phyloP scores from a whole-genome alignment of 1,284 basidiomycete species.

The Vanrija sp. region DNA sequence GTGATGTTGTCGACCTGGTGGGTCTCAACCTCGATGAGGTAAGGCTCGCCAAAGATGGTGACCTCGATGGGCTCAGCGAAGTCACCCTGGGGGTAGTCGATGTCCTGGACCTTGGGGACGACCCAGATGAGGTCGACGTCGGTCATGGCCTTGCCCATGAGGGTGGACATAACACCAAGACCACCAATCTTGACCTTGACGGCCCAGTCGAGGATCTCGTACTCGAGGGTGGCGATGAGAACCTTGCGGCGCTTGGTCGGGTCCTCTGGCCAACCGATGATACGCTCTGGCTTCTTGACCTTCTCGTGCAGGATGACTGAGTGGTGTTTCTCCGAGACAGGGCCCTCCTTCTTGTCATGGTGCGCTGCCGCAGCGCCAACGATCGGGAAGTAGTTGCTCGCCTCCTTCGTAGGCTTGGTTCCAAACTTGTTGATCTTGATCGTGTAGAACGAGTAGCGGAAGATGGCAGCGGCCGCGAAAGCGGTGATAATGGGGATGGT shows the following conservation, averaged over 20 bases:
- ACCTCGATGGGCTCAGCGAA: constrained; percentile 88
- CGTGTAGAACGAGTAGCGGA: constrained; percentile 93
- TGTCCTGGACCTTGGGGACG: constrained; percentile 84
- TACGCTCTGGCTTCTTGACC: constrained; percentile 54
- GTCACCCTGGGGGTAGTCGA: constrained; percentile 86
- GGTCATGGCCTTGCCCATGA: constrained; percentile 95
- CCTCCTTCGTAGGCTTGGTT: constrained; percentile 58
- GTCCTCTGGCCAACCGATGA: constrained; percentile 90
- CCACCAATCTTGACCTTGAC: constrained; percentile 94
- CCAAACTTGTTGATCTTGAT: constrained; percentile 91
- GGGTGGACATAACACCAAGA: constrained; percentile 89
- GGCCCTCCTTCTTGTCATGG: constrained; percentile 22
- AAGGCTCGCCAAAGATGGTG: constrained; percentile 89
- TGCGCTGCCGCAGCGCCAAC: constrained; percentile 59
- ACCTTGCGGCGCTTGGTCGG: constrained; percentile 82
- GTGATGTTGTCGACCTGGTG: constrained; percentile 90
- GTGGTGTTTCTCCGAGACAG: constrained; percentile 38
- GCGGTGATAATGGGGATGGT: constrained; percentile 79
- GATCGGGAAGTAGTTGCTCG: constrained; percentile 50
- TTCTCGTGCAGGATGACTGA: constrained; percentile 56
- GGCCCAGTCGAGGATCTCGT: constrained; percentile 94
- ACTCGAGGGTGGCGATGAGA: constrained; percentile 84
- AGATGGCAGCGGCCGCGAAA: constrained; percentile 71
- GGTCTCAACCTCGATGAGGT: constrained; percentile 88
- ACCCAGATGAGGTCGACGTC: constrained; percentile 92